Evolutionary conservation across 2,329 filamentous ascomycete species (phyloP), one percentile per base, ranked within the genome.

Genomic region (Nemania serpens): DNA sequence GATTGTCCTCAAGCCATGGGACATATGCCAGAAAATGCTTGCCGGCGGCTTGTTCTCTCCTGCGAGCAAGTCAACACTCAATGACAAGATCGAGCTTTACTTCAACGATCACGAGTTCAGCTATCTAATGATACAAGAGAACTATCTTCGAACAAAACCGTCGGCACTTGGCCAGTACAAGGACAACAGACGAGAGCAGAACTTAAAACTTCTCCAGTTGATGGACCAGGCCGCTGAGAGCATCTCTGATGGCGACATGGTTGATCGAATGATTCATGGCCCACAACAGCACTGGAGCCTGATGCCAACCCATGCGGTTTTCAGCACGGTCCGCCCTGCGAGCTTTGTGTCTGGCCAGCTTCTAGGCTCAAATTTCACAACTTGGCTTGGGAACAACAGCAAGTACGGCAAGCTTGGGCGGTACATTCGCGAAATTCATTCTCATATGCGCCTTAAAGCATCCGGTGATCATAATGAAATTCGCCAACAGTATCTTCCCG

Each of bases 91-190:
- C 64, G 94, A 99, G 77, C 86, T 99, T 1, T 99, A 99, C 76
- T 99, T 99, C 82, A 98, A 99, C 75, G 95, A 99, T 70, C 95
- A 99, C 72, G 95, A 99, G 70, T 96, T 98, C 78, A 97, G 93
- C 71, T 95, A 89, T 72, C 81, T 99, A 55, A 98, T 99, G 95
- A 88, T 99, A 48, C 95, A 99, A 74, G 96, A 99, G 75, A 99
- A 99, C 73, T 99, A 99, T 69, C 82, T 99, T 12, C 89, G 87
- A 64, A 93, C 92, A 1, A 91, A 88, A 62, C 95, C 95, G 2
- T 82, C 88, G 62, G 82, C 76, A 4, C 79, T 91, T 3, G 84
- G 81, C 62, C 82, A 81, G 52, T 78, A 79, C 48, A 77, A 79
- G 18, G 89, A 88, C 73, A 81, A 81, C 41, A 86, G 84, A 59